These are phyloP conservation scores for Claviceps sorghi DNA, from an alignment of 2,329 filamentous ascomycete genomes.

Conservation along the genomic window DNA sequence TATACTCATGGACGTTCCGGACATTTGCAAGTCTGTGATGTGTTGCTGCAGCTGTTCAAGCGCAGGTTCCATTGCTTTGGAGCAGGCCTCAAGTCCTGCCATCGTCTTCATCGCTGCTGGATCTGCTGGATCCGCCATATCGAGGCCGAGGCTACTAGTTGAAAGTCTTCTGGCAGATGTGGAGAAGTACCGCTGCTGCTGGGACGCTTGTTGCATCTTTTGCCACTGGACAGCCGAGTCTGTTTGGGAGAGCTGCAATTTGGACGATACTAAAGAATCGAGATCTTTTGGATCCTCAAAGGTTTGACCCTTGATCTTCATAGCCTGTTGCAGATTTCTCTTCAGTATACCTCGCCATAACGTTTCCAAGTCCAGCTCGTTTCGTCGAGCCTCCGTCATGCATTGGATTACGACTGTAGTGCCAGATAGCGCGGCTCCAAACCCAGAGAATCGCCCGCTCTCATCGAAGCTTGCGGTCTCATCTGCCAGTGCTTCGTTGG, in stretches of 20 bases:
- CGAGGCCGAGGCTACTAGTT: not conserved
- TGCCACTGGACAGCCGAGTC: conserved; percentile 21
- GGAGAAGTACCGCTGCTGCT: conserved; percentile 21
- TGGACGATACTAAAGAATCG: conserved; percentile 16
- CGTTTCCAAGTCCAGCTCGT: conserved; percentile 37
- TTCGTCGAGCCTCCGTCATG: conserved; percentile 38
- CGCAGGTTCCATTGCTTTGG: conserved; percentile 1
- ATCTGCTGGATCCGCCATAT: not conserved
- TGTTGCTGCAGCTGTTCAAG: conserved; percentile 14
- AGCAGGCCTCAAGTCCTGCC: not conserved
- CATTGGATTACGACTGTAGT: conserved; percentile 43
- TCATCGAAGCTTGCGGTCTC: conserved; percentile 31
- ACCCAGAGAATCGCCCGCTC: conserved; percentile 55
- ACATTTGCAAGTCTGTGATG: conserved; percentile 24
- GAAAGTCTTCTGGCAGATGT: conserved; percentile 15
- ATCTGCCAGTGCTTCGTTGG: conserved; percentile 41
- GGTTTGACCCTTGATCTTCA: conserved; percentile 17
- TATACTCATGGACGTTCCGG: conserved; percentile 21
- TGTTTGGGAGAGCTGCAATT: conserved; percentile 18
- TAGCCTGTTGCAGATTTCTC: conserved; percentile 18
- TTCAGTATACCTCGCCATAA: conserved; percentile 33
- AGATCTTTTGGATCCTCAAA: conserved; percentile 14
- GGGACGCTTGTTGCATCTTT: conserved; percentile 19
- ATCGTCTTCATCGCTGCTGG: not conserved
- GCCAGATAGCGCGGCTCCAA: conserved; percentile 41